Base-by-base conservation (phyloP, 106 monocot genomes). In the Platanthera guangdongensis region DNA sequence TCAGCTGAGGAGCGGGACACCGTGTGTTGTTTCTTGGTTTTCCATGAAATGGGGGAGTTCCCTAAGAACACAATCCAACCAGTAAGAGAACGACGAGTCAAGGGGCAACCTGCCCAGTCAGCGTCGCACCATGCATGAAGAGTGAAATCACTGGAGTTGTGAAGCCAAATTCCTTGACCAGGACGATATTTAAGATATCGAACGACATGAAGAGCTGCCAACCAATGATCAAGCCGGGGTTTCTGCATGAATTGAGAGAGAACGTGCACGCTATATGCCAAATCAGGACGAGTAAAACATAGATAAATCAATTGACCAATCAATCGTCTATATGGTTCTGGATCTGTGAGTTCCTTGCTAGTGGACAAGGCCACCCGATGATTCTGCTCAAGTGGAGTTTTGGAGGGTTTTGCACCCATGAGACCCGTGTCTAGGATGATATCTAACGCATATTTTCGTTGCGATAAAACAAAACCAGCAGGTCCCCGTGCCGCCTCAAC, bases 171-270 rank as follows among this genome's bases (percentile, higher is more conserved):
- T 11, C 57, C 57, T 57, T 57, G 57, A 13, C 57, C 57, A 1
- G 57, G 4, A n/a, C 5, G 11, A 11, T 57, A 57, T 57, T 57
- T 57, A 11, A 57, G n/a, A 57, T 57, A 57, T 13, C 2, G 57
- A 57, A 57, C 57, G 2, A 57, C 57, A 11, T n/a, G 57, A 11
- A 57, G 57, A 11, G 57, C 57, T 13, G 57, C 57, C n/a, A 13
- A n/a, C 11, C 57, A 57, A 57, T 57, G 57, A 57, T 57, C 57
- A 11, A 13, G 15, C 4, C 57, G 11, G 11, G 57, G 57, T 57
- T 57, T 11, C n/a, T 57, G 57, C 57, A 57, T 57, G 57, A 57
- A 57, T 57, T 57, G 57, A n/a, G 57, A 57, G 15, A 57, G n/a
- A 57, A 57, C n/a, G n/a, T 57, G 57, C 11, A 57, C 57, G 32